Evolutionary conservation across 2,329 filamentous ascomycete species (phyloP).

Genomic region (Cordyceps farinosa): DNA sequence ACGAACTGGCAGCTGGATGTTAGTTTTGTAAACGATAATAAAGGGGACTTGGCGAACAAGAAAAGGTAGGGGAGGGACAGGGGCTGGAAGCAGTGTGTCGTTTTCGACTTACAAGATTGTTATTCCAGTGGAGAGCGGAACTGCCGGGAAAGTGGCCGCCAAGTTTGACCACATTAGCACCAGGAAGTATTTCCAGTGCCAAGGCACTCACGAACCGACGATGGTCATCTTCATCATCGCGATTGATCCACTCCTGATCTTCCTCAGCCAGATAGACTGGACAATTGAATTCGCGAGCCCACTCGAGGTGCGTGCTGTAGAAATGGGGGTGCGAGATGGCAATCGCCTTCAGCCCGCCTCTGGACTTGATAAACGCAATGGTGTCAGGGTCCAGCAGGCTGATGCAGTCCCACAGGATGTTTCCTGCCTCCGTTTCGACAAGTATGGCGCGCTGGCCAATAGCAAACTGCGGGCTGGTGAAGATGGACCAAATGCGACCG

Average conservation of each 20-base stretch:
- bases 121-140: slow-evolving; percentile 60
- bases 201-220: slow-evolving; percentile 46
- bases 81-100: not conserved
- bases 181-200: slow-evolving; percentile 39
- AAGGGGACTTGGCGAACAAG: not conserved
- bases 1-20: slow-evolving; percentile 7
- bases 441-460: slow-evolving; percentile 75
- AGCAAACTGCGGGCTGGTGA: slow-evolving; percentile 56
- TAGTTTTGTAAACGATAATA: not conserved
- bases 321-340: slow-evolving; percentile 80
- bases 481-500: slow-evolving; percentile 43
- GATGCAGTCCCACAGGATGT: slow-evolving; percentile 78
- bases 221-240: slow-evolving; percentile 32
- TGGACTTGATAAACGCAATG: slow-evolving; percentile 49
- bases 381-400: slow-evolving; percentile 66
- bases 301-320: slow-evolving; percentile 72
- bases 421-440: slow-evolving; percentile 61
- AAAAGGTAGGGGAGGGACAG: not conserved
- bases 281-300: slow-evolving; percentile 66
- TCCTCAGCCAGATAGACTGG: slow-evolving; percentile 65
- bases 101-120: slow-evolving; percentile 39
- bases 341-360: slow-evolving; percentile 68
- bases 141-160: slow-evolving; percentile 80
- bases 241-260: slow-evolving; percentile 62
- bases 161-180: slow-evolving; percentile 62